These are phyloP conservation scores for Schwanniomyces occidentalis DNA, from an alignment of 805 yeast species.

Conservation along the genomic window DNA sequence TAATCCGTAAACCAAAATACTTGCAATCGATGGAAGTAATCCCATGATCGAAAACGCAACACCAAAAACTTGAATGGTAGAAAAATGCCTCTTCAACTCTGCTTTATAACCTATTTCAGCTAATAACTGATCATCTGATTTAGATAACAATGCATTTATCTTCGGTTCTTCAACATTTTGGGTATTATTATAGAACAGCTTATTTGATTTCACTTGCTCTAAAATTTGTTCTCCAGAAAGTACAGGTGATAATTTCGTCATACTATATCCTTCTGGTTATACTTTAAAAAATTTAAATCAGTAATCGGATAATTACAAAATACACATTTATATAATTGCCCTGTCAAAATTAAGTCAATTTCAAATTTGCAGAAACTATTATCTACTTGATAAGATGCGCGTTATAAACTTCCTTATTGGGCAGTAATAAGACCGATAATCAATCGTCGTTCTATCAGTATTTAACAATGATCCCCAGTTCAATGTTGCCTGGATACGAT, in stretches of 20 bases:
- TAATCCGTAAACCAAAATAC: conserved; percentile 23
- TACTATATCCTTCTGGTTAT: too few species aligned
- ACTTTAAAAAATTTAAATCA: too few species aligned
- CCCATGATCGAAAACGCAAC: conserved; percentile 39
- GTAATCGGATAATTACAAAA: too few species aligned
- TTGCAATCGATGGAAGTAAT: conserved; percentile 29
- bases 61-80: conserved; percentile 33
- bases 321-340: too few species aligned
- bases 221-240: conserved; percentile 23
- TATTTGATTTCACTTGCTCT: conserved; percentile 25
- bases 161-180: conserved; percentile 29
- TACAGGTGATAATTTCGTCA: conserved; percentile 11
- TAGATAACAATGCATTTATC: conserved; percentile 21
- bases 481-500: too few species aligned
- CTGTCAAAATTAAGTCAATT: too few species aligned
- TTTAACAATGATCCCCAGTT: too few species aligned
- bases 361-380: too few species aligned
- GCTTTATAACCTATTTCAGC: conserved; percentile 37
- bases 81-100: conserved; percentile 28
- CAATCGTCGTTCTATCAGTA: too few species aligned
- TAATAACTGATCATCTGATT: conserved; percentile 25
- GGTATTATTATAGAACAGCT: conserved; percentile 24
- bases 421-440: too few species aligned
- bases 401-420: too few species aligned
- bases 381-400: too few species aligned